Conservation (phyloP, 2,329 filamentous ascomycete species). For the Cordyceps javanica region DNA sequence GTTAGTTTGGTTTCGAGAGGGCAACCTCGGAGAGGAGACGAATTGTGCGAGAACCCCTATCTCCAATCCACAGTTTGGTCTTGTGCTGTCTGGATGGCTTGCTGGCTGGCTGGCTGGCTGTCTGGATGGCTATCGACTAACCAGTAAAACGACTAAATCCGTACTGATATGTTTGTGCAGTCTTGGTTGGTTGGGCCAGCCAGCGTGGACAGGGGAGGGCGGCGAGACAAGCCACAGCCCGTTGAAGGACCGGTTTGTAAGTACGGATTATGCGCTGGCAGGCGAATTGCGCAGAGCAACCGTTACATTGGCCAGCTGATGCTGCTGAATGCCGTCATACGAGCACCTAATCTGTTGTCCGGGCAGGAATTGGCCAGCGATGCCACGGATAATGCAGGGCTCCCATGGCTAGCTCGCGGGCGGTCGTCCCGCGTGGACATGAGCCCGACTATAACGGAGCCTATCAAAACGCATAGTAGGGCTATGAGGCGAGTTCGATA, state of each 20-base stretch:
- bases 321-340: conserved; percentile 6
- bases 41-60: background rate
- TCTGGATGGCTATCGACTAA: too few species aligned
- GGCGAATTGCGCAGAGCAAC: background rate
- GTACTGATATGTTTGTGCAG: too few species aligned
- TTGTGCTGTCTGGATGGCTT: background rate
- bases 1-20: background rate
- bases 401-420: conserved; percentile 7
- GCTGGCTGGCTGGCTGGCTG: too few species aligned
- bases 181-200: too few species aligned
- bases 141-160: too few species aligned
- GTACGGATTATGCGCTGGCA: conserved; percentile 13
- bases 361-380: conserved; percentile 5
- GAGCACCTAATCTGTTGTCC: background rate
- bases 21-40: background rate
- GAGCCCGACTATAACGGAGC: conserved; percentile 1
- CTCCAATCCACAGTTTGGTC: background rate
- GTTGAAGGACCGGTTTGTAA: conserved; percentile 4
- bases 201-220: too few species aligned
- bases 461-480: conserved; percentile 1
- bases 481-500: background rate
- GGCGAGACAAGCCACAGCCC: conserved; percentile 10
- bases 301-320: conserved; percentile 6
- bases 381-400: background rate
- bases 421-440: conserved; percentile 8